phyloP scores from a whole-genome alignment of 495 filamentous ascomycete species.

The Jackrogersella multiformis region DNA sequence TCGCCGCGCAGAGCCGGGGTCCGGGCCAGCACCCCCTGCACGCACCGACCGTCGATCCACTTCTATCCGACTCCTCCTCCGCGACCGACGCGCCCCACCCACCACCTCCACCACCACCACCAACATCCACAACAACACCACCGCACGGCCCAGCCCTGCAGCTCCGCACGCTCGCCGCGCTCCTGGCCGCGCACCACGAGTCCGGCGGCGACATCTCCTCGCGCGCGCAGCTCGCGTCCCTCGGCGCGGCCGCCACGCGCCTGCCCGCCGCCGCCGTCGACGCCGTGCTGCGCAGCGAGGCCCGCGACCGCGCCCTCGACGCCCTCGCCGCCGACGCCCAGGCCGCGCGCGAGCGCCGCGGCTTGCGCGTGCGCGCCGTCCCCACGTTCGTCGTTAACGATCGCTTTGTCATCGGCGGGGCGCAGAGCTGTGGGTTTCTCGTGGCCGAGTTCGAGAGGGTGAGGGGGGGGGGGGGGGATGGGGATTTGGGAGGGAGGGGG shows the following conservation, averaged over 20 bases:
- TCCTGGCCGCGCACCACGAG: conserved; percentile 78
- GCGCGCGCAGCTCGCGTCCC: conserved; percentile 61
- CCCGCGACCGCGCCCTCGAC: conserved; percentile 49
- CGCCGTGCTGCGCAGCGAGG: conserved; percentile 67
- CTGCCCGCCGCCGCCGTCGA: conserved; percentile 65
- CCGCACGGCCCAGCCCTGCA: conserved; percentile 58
- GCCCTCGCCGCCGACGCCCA: conserved; percentile 31
- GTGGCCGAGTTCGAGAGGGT: conserved; percentile 53
- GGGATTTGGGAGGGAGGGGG: not conserved
- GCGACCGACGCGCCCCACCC: too few species aligned
- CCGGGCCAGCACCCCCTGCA: too few species aligned
- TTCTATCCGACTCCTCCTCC: too few species aligned
- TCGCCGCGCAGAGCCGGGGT: not conserved
- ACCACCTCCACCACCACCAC: conserved; percentile 9
- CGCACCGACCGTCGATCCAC: too few species aligned
- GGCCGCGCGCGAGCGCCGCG: conserved; percentile 61
- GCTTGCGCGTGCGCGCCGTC: conserved; percentile 71
- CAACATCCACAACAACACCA: not conserved
- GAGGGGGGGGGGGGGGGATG: not conserved
- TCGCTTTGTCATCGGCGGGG: conserved; percentile 72
- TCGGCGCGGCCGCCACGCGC: conserved; percentile 61
- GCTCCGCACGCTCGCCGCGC: conserved; percentile 68
- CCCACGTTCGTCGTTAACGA: conserved; percentile 79
- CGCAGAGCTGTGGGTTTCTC: conserved; percentile 63
- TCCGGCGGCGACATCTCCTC: conserved; percentile 77